Conservation (phyloP, 179 eudicot species). For the Beta corolliflora region DNA sequence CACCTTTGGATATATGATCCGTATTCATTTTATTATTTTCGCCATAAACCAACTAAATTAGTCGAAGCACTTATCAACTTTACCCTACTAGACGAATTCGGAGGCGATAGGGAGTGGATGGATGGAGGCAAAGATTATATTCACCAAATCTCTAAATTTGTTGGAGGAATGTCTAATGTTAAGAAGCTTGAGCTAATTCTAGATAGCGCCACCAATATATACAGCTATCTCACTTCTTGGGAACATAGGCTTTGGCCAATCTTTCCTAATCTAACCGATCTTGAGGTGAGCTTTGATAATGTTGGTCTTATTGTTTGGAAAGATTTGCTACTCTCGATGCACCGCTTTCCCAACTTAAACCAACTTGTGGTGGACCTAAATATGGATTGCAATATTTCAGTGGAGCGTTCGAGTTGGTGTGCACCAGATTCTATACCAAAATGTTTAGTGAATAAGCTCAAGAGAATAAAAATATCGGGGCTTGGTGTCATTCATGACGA, state of each 20-base stretch:
- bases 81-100: too few species aligned
- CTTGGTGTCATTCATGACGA: not conserved
- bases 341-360: not conserved
- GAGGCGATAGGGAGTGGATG: not conserved
- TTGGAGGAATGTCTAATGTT: not conserved
- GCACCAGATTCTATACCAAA: not conserved
- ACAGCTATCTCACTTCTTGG: too few species aligned
- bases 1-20: not conserved
- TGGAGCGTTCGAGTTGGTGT: not conserved
- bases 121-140: not conserved
- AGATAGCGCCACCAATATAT: not conserved
- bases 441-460: not conserved
- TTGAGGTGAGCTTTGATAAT: not conserved
- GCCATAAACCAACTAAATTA: not conserved
- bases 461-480: not conserved
- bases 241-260: not conserved
- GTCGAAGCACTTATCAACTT: not conserved
- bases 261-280: not conserved
- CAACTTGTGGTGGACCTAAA: not conserved
- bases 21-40: not conserved
- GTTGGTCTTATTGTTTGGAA: not conserved
- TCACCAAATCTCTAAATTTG: not conserved
- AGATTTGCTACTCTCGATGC: not conserved
- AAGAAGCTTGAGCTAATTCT: not conserved
- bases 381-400: not conserved